Percentiles rank a stretch among this genome's conserved stretches.
Conservation (phyloP, 106 monocot species). For the Agapanthus africanus region DNA sequence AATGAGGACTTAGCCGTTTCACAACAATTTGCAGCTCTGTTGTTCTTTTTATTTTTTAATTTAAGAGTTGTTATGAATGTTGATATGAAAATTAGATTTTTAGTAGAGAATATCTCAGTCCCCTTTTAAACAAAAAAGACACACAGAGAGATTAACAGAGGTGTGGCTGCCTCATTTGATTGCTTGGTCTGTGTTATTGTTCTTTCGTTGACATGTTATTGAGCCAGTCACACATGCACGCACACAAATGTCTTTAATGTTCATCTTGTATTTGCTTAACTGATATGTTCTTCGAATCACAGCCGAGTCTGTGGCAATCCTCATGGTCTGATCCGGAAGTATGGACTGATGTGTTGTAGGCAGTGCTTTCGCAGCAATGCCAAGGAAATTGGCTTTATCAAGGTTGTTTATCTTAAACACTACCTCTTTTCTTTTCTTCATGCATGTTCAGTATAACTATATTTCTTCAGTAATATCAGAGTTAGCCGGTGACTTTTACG, state of each 20-base stretch:
- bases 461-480: too few species aligned
- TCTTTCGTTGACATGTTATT: not conserved
- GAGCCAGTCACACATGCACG: not conserved
- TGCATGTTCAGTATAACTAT: too few species aligned
- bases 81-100: too few species aligned
- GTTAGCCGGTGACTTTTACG: too few species aligned
- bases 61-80: too few species aligned
- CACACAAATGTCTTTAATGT: not conserved
- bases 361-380: conserved; percentile 18
- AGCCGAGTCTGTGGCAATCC: conserved; percentile 18
- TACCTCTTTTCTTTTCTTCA: not conserved
- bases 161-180: too few species aligned
- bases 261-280: not conserved
- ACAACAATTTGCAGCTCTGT: too few species aligned
- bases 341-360: conserved; percentile 17
- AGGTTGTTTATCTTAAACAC: not conserved
- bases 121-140: too few species aligned
- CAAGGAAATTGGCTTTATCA: conserved; percentile 15
- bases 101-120: too few species aligned
- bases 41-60: too few species aligned
- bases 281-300: not conserved
- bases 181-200: not conserved
- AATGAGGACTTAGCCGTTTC: too few species aligned
- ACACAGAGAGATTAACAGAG: too few species aligned
- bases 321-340: conserved; percentile 15